Base-by-base conservation (phyloP, 352 stramenopile species). In the Thraustochytrium sp. region DNA sequence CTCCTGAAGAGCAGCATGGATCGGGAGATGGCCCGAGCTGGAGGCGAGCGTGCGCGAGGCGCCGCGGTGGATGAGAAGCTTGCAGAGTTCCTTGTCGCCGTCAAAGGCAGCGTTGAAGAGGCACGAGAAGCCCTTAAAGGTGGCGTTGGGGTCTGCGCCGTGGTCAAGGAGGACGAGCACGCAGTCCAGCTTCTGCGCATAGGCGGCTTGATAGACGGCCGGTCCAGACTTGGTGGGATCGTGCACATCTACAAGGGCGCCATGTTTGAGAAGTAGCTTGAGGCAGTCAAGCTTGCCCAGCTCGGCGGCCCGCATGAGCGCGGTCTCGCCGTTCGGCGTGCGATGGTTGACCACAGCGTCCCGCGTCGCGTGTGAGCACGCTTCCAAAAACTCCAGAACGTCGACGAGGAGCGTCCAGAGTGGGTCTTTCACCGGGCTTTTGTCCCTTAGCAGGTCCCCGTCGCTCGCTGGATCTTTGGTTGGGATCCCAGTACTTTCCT, bases 171-270 rank as follows among this genome's bases (percentile, higher is more conserved):
- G 42, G 11, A 82, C 11, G 16, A 18, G 31, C 5, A 76, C 49
- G 46, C 74, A 82, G n/a, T 74, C 74, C 4, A 82, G 8, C 16
- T 82, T 21, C 38, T 82, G 74, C 74, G 78, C 74, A 34, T 73
- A 82, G 34, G 37, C 65, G 5, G 74, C 74, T 9, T 48, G 74
- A 29, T 73, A 77, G 8, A 82, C 16, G 5, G 74, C 74, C 5
- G 54, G n/a, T 23, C 37, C 53, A 26, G 51, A 56, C 18, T 42
- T 13, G 8, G 21, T 31, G 9, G 51, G 21, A 23, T 68, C n/a
- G 29, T 46, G 48, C 13, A 23, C n/a, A 29, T 82, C 26, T 4
- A 76, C 9, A 18, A 31, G 5, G 16, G 74, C 74, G n/a, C 74
- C 74, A 13, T 76, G 51, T 11, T 48, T 34, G 13, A 82, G 29